Evolutionary conservation across 495 filamentous ascomycete genomes (phyloP), one percentile per base, ranked within the genome.

Genomic region (Oidiodendron maius): DNA sequence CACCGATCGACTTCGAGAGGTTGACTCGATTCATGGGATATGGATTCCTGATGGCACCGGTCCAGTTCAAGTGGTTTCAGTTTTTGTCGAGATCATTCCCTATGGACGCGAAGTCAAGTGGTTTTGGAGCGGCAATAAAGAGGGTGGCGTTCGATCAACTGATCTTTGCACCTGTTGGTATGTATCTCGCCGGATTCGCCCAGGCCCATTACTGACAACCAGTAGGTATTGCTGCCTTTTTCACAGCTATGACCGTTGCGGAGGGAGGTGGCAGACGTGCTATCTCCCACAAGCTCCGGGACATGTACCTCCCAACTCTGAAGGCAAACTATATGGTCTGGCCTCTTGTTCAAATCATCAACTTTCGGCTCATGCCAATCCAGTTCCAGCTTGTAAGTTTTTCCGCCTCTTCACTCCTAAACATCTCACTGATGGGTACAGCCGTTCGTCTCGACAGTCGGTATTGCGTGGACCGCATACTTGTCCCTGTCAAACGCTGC

Each of bases 381-480:
- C 91, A 95, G 63, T 96, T 95, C 63, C 94, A 97, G 66, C 84
- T 99, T 64, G 93, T 96, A 62, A 80, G 91, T 78, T 51, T 47
- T 8, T 39, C 24, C 15, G 30, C 37, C 4, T 21, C 1, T 26
- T 13, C 22, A 9, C 18, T 38, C n/a, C 1, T 32, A 32, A n/a
- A 17, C 1, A 13, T 22, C 37, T 17, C 37, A 24, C 44, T 45
- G 45, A 53, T 18, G 16, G 16, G 23, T 50, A 30, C 52, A 97
- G 93, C 94, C 94, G 2, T 96, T 99, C 62, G 94, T 96, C 11
- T 96, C 91, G 3, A 91, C 87, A 21, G 70, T 99, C 47, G 94
- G 94, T 75, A 96, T 99, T 56, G 90, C 89, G 39, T 99, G 94
- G 94, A 99, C 94, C n/a, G 91, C 89, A 18, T 99, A 96, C 63